These are phyloP conservation scores for Xylariaceae sp. DNA, from an alignment of 2,329 filamentous ascomycete genomes.

Conservation along the genomic window DNA sequence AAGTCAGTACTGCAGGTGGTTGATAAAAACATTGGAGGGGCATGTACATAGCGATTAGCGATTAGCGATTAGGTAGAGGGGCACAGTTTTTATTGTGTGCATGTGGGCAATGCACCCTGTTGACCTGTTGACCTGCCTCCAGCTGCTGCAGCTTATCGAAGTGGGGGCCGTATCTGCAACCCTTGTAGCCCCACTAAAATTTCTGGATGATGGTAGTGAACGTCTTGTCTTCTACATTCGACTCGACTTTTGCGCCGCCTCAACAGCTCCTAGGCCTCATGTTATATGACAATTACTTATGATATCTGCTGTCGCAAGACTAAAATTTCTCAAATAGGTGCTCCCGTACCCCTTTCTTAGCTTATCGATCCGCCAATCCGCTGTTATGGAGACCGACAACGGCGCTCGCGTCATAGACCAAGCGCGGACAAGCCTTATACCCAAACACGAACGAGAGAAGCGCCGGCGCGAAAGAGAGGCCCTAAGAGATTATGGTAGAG, in stretches of 20 bases:
- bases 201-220: slow-evolving; percentile 16
- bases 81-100: slow-evolving; percentile 30
- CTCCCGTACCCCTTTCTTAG: neutral
- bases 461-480: slow-evolving; percentile 65
- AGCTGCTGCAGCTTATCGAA: neutral
- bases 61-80: slow-evolving; percentile 32
- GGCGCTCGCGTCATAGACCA: slow-evolving; percentile 59
- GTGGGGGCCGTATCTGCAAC: neutral
- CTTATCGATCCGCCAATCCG: neutral
- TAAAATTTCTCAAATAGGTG: too few relatives aligned
- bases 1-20: neutral
- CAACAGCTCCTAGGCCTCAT: neutral
- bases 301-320: neutral
- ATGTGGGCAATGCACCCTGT: too few relatives aligned
- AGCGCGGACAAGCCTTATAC: slow-evolving; percentile 58
- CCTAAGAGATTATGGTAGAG: slow-evolving; percentile 82
- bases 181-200: slow-evolving; percentile 28
- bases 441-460: slow-evolving; percentile 59
- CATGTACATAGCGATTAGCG: neutral
- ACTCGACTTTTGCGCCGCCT: slow-evolving; percentile 19
- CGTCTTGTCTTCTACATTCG: slow-evolving; percentile 11
- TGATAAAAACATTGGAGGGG: slow-evolving; percentile 30
- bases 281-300: neutral
- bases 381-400: slow-evolving; percentile 48
- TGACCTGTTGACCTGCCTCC: too few relatives aligned